Base-by-base conservation (phyloP, 805 yeast species). In the Lachancea dasiensis region DNA sequence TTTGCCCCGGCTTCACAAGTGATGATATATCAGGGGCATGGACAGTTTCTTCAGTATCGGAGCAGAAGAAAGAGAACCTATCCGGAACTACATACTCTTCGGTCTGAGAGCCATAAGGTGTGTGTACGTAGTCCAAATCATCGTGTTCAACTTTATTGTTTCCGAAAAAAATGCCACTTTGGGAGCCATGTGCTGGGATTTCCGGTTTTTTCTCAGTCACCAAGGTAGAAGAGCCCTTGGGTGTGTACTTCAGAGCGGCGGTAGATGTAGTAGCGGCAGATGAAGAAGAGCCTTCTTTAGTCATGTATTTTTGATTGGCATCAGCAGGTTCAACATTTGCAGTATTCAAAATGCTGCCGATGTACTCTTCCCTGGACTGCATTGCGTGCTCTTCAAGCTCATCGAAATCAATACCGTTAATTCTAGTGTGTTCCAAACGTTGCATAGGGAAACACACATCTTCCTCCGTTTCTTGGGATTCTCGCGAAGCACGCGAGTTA, bases 371-470 rank as follows among this genome's bases (percentile, higher is more conserved):
- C 9, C 36, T 21, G n/a, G 33, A 32, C 16, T 27, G 33, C 8
- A 36, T 24, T 2, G 34, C 77, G 54, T 82, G 86, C 49, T 83
- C 92, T 41, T 86, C 95, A 48, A 90, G 73, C 53, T 87, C 97
- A 52, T 79, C 86, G 52, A 90, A 86, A 61, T 90, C 95, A 48
- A 92, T 85, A 13, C 95, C 96, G 43, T 78, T 79, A 29, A 75
- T 65, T 35, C 75, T 67, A 10, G 69, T 67, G 40, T 72, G 76
- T 43, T 81, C 81, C 36, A 51, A 54, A 3, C 84, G 79, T 34
- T 77, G 65, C 86, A 86, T 81, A 2, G 97, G 97, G 63, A 89
- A 89, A 68, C 97, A 90, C 31, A 90, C 98, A 72, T 90, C 97
- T 56, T 86, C 96, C 54, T 90, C 97, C 0, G 95, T 86, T 55